A percentile compares a stretch with the other conserved stretches of the same genome.
phyloP scores from a whole-genome alignment of 306 rosid species.

The Fagus sylvatica region DNA sequence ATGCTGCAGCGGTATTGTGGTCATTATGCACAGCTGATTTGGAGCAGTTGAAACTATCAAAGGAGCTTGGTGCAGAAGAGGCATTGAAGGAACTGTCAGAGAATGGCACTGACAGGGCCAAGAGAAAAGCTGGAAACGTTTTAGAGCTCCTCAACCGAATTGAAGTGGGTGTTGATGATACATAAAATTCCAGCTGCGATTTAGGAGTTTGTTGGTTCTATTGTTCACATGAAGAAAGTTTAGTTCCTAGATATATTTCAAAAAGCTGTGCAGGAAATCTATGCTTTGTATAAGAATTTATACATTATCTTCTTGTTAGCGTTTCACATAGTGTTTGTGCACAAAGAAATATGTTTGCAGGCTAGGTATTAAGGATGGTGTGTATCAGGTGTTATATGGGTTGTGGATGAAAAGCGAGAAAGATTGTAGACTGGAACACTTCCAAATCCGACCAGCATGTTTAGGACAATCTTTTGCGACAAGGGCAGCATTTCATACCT shows the following conservation, averaged over 20 bases:
- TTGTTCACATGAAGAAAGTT: background rate
- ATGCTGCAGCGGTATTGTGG: slow-evolving; percentile 88
- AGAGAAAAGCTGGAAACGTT: slow-evolving; percentile 84
- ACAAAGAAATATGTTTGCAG: no score
- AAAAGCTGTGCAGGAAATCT: slow-evolving; percentile 10
- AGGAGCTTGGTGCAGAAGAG: slow-evolving; percentile 77
- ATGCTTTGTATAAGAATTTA: background rate
- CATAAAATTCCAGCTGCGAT: slow-evolving; percentile 7
- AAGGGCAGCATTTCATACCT: no score
- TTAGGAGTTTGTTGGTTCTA: background rate
- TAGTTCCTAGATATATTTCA: background rate
- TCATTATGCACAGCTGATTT: slow-evolving; percentile 69
- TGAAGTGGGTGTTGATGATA: slow-evolving; percentile 36
- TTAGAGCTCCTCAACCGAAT: slow-evolving; percentile 63
- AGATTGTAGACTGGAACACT: no score
- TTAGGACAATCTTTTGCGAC: no score
- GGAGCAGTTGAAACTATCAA: slow-evolving; percentile 68
- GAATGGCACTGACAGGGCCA: slow-evolving; percentile 94
- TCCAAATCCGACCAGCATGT: no score
- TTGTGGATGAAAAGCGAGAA: no score
- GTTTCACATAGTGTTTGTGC: background rate
- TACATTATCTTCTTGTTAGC: background rate
- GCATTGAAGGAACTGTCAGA: slow-evolving; percentile 80
- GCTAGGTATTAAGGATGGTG: no score
- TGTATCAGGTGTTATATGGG: no score